These are phyloP conservation scores for rapeseed (Brassica napus) DNA, from an alignment of 345 rosid genomes.

Conservation along the genomic window Da-Ae NC_063442.1:43542001-43542500, in stretches of 20 bases:
- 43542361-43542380: neutral
- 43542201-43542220: slow-evolving; percentile 64
- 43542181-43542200: slow-evolving; percentile 61
- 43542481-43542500: slow-evolving; percentile 87
- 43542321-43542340: neutral
- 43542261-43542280: slow-evolving; percentile 93
- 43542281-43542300: slow-evolving; percentile 96
- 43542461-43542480: slow-evolving; percentile 42
- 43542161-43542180: slow-evolving; percentile 96
- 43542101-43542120: slow-evolving; percentile 26
- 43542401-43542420: neutral
- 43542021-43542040: slow-evolving; percentile 90
- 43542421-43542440: neutral
- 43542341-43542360: neutral
- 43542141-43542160: slow-evolving; percentile 78
- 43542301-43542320: slow-evolving; percentile 90
- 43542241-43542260: slow-evolving; percentile 95
- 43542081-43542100: neutral
- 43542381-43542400: no score
- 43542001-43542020: slow-evolving; percentile 84
- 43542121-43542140: neutral
- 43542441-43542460: no score
- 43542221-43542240: slow-evolving; percentile 57
- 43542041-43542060: slow-evolving; percentile 43
- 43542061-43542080: neutral